These are phyloP conservation scores for Fusarium sp. DNA, from an alignment of 2,329 filamentous ascomycete species.

Conservation along the genomic window DNA sequence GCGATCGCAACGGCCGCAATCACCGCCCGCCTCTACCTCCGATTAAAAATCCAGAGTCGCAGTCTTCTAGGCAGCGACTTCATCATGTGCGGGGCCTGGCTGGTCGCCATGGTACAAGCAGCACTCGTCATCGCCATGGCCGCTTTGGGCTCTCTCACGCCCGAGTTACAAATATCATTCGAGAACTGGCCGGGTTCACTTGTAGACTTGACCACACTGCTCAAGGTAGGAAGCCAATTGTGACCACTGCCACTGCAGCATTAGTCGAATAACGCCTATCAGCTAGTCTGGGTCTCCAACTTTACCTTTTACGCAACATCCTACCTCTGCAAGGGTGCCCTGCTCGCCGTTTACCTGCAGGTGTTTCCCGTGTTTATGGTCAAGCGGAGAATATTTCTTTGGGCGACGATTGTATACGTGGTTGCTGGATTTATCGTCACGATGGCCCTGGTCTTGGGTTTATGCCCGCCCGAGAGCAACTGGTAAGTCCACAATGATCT, in stretches of 20 bases:
- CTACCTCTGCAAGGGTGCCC: conserved; percentile 27
- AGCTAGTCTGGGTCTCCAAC: not conserved
- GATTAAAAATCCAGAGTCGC: conserved; percentile 14
- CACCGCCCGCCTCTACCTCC: conserved; percentile 19
- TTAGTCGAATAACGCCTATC: not conserved
- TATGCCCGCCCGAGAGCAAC: conserved; percentile 18
- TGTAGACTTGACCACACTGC: not conserved
- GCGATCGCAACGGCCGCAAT: conserved; percentile 13
- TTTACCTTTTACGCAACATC: conserved; percentile 2
- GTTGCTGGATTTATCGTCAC: not conserved
- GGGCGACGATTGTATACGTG: conserved; percentile 18
- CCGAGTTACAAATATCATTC: not conserved
- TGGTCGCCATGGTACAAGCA: not conserved
- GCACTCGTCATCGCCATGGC: not conserved
- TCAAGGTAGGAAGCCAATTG: not conserved
- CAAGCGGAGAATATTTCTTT: conserved; percentile 26
- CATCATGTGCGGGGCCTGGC: conserved; percentile 31
- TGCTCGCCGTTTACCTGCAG: conserved; percentile 24
- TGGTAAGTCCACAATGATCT: not conserved
- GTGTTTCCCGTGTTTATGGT: conserved; percentile 30
- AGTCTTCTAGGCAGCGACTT: conserved; percentile 21
- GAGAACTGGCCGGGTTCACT: not conserved
- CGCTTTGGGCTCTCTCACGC: not conserved
- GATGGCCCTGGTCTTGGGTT: not conserved
- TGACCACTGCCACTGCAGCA: not conserved